These are phyloP conservation scores for Cryptosporidium sp. DNA, from an alignment of 169 alveolate genomes.

Conservation along the genomic window DNA sequence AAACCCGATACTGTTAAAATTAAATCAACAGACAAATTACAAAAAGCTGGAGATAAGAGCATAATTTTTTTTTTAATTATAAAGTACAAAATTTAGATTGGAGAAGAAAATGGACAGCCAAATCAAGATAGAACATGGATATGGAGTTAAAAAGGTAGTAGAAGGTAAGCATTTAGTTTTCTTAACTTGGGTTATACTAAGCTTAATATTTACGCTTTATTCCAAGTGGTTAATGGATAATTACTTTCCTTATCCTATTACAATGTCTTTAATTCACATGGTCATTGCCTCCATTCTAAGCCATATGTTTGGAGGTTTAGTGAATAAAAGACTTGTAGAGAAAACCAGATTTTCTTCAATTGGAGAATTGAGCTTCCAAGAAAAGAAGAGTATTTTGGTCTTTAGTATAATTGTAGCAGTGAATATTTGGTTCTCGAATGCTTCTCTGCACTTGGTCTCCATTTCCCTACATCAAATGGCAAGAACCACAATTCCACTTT, in stretches of 20 bases:
- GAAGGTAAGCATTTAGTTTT: conserved; percentile 5
- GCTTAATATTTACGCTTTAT: conserved; percentile 46
- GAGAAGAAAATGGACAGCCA: neutral
- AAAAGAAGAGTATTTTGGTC: conserved; percentile 11
- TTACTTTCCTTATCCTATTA: conserved; percentile 71
- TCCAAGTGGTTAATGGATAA: conserved; percentile 59
- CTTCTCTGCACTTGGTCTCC: conserved; percentile 38
- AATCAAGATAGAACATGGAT: conserved; percentile 5
- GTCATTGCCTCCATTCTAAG: conserved; percentile 3
- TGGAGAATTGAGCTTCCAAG: neutral
- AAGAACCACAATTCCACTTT: conserved; percentile 71
- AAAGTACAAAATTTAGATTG: too few relatives aligned
- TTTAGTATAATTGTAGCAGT: conserved; percentile 64
- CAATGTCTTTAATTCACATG: conserved; percentile 62
- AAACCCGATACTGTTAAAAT: too few relatives aligned
- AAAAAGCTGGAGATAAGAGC: neutral
- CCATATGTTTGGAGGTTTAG: neutral
- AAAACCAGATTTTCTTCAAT: neutral
- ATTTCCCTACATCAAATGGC: conserved; percentile 66
- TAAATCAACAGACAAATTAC: too few relatives aligned
- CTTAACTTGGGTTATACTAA: conserved; percentile 27
- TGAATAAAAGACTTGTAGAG: neutral
- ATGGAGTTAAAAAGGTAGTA: neutral
- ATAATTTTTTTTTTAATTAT: too few relatives aligned
- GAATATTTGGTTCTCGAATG: conserved; percentile 73